These are phyloP conservation scores for Moniliophthora roreri DNA, from an alignment of 1,284 basidiomycete species.

Conservation along the genomic window DNA sequence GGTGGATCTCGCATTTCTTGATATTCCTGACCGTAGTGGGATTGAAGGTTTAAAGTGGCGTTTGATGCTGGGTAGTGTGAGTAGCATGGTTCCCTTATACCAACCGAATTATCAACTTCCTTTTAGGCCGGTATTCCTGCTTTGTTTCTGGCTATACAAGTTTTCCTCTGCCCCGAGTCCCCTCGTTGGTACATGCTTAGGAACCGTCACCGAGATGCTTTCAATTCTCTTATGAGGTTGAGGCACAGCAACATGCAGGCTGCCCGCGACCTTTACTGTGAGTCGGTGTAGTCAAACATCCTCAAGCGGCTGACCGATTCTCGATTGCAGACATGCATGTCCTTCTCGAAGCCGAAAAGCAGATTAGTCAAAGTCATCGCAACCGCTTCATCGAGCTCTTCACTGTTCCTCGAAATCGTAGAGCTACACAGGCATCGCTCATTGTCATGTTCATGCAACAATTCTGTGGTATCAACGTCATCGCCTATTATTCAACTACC, in stretches of 20 bases:
- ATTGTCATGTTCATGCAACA: constrained; percentile 75
- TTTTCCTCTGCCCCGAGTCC: constrained; percentile 56
- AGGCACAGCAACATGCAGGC: constrained; percentile 74
- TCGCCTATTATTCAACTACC: constrained; percentile 57
- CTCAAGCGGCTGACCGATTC: neutral
- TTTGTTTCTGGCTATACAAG: constrained; percentile 55
- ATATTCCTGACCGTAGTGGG: constrained; percentile 42
- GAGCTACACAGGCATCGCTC: constrained; percentile 68
- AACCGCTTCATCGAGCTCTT: constrained; percentile 67
- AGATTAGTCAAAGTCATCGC: constrained; percentile 45
- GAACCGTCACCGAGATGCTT: constrained; percentile 66
- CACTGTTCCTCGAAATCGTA: constrained; percentile 69
- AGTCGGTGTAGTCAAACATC: constrained; percentile 12
- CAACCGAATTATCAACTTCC: neutral
- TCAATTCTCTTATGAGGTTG: constrained; percentile 59
- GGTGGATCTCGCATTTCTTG: constrained; percentile 54
- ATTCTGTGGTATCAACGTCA: constrained; percentile 68
- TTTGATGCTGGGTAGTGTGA: constrained; percentile 59
- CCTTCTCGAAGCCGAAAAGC: constrained; percentile 62
- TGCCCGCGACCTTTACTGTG: constrained; percentile 67
- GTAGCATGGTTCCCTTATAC: constrained; percentile 15
- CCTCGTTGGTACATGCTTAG: constrained; percentile 78
- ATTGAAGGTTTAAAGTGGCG: constrained; percentile 64
- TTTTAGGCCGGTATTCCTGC: constrained; percentile 61
- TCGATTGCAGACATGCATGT: constrained; percentile 61